A percentile compares a stretch with the other conserved stretches of the same genome.
These are phyloP conservation scores for Dujonia santamariae DNA, from an alignment of 1,139 yeast genomes.

Conservation along the genomic window DNA sequence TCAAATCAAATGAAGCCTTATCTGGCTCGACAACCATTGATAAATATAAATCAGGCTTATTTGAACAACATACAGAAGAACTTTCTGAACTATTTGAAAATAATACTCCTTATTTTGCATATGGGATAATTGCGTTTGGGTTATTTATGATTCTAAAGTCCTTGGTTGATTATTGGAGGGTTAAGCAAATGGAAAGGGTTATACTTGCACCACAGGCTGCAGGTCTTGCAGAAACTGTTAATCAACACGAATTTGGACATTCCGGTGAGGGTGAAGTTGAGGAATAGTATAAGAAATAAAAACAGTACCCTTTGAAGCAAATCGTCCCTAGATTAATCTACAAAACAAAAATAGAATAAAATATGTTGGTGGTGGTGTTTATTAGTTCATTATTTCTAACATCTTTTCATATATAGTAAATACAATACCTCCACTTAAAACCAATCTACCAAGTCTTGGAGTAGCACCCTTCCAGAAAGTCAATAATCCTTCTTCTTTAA, in stretches of 20 bases:
- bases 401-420: constrained; percentile 93
- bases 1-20: constrained; percentile 34
- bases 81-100: constrained; percentile 11
- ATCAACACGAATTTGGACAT: not conserved
- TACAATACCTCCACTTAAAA: constrained; percentile 93
- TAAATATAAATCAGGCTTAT: constrained; percentile 38
- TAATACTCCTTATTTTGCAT: constrained; percentile 48
- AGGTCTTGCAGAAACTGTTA: constrained; percentile 1
- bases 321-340: not conserved
- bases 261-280: not conserved
- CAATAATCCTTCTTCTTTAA: constrained; percentile 83
- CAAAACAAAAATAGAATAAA: constrained; percentile 2
- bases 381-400: constrained; percentile 48
- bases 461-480: constrained; percentile 99
- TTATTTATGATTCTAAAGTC: constrained; percentile 63
- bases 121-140: constrained; percentile 67
- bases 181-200: constrained; percentile 70
- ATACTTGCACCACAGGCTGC: constrained; percentile 45
- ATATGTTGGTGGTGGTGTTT: constrained; percentile 2
- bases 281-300: not conserved
- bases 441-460: constrained; percentile 88
- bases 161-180: constrained; percentile 65
- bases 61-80: constrained; percentile 17
- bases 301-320: not conserved
- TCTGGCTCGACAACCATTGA: constrained; percentile 42